These are phyloP conservation scores for Penicillium simplicissimum DNA, from an alignment of 495 filamentous ascomycete species.

Conservation along the genomic window DNA sequence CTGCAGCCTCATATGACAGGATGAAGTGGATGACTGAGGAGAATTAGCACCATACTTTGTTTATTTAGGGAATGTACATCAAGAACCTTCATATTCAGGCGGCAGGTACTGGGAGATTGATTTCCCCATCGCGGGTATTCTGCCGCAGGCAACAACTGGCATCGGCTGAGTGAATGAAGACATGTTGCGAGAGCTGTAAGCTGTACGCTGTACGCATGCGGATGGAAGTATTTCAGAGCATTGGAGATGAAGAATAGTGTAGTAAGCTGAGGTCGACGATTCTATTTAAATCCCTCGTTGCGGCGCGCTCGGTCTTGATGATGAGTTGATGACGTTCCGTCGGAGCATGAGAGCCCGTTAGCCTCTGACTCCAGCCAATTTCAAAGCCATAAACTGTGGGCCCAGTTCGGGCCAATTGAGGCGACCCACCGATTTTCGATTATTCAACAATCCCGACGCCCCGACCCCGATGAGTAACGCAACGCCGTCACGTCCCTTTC, in stretches of 20 bases:
- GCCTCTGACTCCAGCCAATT: no score
- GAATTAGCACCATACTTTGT: not conserved
- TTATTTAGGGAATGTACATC: not conserved
- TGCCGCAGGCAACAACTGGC: constrained; percentile 22
- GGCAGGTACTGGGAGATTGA: constrained; percentile 8
- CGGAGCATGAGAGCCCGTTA: no score
- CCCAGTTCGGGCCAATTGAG: not conserved
- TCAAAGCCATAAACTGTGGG: no score
- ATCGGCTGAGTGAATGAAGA: constrained; percentile 23
- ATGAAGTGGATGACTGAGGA: constrained; percentile 33
- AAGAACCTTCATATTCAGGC: constrained; percentile 31
- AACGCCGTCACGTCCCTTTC: not conserved
- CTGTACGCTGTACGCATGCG: constrained; percentile 10
- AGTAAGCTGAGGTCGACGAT: not conserved
- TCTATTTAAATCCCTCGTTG: not conserved
- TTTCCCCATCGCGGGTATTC: not conserved
- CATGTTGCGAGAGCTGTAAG: constrained; percentile 24
- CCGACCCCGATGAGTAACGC: constrained; percentile 20
- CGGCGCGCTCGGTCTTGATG: not conserved
- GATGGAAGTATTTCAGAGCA: not conserved
- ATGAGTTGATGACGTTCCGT: not conserved
- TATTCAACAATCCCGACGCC: constrained; percentile 27
- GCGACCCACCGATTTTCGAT: constrained; percentile 5
- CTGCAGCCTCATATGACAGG: constrained; percentile 19
- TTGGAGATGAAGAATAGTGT: not conserved